These are phyloP conservation scores for Cryptococcus wingfieldii DNA, from an alignment of 1,284 basidiomycete species.

Conservation along the genomic window DNA sequence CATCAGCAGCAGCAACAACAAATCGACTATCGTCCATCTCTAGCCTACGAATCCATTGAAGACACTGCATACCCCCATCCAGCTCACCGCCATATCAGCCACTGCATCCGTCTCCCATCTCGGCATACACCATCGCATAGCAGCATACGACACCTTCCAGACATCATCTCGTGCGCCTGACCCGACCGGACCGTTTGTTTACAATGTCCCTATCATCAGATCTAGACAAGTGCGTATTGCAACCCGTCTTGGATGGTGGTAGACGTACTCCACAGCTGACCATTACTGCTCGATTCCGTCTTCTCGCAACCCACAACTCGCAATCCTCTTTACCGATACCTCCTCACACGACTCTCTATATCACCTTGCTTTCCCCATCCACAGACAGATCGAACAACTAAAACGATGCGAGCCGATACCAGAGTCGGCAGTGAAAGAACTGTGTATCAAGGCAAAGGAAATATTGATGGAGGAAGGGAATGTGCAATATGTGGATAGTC, in stretches of 20 bases:
- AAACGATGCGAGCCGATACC: conserved; percentile 87
- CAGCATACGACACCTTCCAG: too few species aligned
- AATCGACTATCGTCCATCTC: not conserved
- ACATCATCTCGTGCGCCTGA: not conserved
- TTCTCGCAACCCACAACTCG: not conserved
- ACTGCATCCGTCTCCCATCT: too few species aligned
- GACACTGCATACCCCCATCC: not conserved
- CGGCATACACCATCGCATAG: too few species aligned
- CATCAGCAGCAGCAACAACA: not conserved
- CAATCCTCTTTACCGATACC: not conserved
- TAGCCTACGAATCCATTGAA: not conserved
- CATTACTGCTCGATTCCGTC: not conserved
- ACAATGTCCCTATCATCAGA: conserved; percentile 18
- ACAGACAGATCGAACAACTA: conserved; percentile 75
- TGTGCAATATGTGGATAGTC: conserved; percentile 92
- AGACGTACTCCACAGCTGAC: not conserved
- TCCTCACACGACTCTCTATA: not conserved
- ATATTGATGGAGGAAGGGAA: conserved; percentile 97
- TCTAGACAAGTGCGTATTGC: conserved; percentile 14
- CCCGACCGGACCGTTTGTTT: not conserved
- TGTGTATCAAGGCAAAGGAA: conserved; percentile 93
- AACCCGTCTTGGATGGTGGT: not conserved
- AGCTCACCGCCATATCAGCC: too few species aligned
- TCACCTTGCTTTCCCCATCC: not conserved
- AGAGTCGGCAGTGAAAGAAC: conserved; percentile 83